Evolutionary conservation across 106 monocot species (phyloP).

Genomic region (Dendrobium catenatum): DNA sequence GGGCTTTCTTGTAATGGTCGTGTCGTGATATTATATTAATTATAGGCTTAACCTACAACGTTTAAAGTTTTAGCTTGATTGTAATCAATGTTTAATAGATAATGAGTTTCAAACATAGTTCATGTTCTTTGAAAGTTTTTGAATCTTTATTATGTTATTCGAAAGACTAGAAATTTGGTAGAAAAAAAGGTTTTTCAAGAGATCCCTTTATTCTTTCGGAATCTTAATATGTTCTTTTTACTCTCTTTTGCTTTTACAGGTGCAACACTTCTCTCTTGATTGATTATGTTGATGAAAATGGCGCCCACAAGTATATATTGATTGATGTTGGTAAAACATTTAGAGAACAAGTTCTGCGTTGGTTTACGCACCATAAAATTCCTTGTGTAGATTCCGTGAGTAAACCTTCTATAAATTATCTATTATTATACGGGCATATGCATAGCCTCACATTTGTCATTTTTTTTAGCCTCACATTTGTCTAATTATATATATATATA

Average conservation of each 20-base stretch:
- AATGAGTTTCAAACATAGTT: background rate
- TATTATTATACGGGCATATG: background rate
- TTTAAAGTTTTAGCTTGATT: background rate
- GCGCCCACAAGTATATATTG: constrained; percentile 60
- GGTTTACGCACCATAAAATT: constrained; percentile 88
- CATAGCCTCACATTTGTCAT: background rate
- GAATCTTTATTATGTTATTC: background rate
- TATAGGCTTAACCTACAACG: background rate
- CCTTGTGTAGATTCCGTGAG: constrained; percentile 88
- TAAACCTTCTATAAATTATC: background rate
- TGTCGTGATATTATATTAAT: background rate
- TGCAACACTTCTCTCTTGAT: constrained; percentile 92
- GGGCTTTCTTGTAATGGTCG: background rate
- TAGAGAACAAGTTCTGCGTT: constrained; percentile 91
- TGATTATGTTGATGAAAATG: constrained; percentile 55
- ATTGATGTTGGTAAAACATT: constrained; percentile 97
- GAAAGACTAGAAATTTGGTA: background rate
- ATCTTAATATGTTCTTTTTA: background rate
- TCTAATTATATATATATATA: background rate
- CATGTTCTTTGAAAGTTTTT: background rate
- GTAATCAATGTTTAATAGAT: background rate
- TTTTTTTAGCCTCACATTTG: background rate
- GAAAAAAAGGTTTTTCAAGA: background rate
- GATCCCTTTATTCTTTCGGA: background rate
- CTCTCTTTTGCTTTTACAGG: constrained; percentile 29